Evolutionary conservation across 2,329 filamentous ascomycete genomes (phyloP), one percentile per base, ranked within the genome.

Genomic region (Botryotinia calthae): DNA sequence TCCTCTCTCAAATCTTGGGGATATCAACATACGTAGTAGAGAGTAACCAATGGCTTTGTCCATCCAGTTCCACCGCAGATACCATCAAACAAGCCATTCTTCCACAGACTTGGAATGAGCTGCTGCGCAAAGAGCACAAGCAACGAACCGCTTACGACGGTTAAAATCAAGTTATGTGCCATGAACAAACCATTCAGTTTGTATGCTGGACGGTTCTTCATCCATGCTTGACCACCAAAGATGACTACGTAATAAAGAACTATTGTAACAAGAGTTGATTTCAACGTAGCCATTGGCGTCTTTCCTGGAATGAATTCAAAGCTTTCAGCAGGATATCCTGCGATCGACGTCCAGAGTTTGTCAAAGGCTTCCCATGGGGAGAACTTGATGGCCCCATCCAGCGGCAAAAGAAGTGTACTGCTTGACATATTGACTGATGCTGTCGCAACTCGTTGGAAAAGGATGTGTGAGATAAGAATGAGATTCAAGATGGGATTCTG

Each of bases 141-240:
- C 68, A 98, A 88, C 69, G 89, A 86, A 74, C 85, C 92, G 82
- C 93, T 97, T 85, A 98, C 93, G 77, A 88, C 85, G 66, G 95
- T 98, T 81, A 98, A 86, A 85, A 95, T 90, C 80, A 98, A 91
- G 88, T 98, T 98, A 89, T 98, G 95, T 82, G 98, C 88, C 85
- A 97, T 92, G 87, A 98, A 98, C 74, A 96, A 85, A 25, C 88
- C 86, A 86, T 93, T 96, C 81, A 98, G 89, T 87, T 97, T 93
- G 85, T 95, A 91, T 37, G 95, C 87, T 81, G 91, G 87, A 76
- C 93, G 89, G 80, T 92, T 91, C 84, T 93, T 93, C 95, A 98
- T 98, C 79, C 94, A 82, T 84, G 97, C 93, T 77, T 95, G 89
- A 73, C 95, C 96, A 76, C 95, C 94, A 78, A 98, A 97, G 81